These are phyloP conservation scores for Talinum fruticosum DNA, from an alignment of 148 eudicot species.

Conservation along the genomic window DNA sequence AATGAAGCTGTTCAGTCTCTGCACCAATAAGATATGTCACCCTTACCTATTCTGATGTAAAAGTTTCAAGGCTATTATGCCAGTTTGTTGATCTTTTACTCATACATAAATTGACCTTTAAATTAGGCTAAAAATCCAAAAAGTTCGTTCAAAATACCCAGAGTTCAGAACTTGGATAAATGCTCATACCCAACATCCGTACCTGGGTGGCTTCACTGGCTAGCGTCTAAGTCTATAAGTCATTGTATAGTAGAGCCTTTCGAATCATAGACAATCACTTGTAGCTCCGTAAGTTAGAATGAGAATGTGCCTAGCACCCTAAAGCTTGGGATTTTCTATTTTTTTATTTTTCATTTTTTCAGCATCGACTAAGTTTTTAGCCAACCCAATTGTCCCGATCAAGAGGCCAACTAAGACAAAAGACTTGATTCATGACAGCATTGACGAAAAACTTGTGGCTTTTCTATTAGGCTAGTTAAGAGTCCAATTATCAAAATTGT, in stretches of 20 bases:
- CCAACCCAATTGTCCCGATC: not conserved
- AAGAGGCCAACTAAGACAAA: not conserved
- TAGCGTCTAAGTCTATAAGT: no score
- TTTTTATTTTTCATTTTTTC: not conserved
- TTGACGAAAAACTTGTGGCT: not conserved
- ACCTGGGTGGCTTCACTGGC: not conserved
- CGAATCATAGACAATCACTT: not conserved
- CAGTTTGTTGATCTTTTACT: not conserved
- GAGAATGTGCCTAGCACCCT: not conserved
- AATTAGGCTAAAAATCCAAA: not conserved
- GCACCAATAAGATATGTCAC: no score
- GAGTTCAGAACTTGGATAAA: not conserved
- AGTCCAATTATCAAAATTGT: not conserved
- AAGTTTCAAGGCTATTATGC: not conserved
- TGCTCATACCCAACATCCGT: not conserved
- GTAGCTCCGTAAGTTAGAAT: not conserved
- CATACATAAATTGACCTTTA: not conserved
- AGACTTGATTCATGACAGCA: not conserved
- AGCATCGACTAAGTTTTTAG: not conserved
- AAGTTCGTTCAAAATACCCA: not conserved
- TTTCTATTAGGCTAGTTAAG: not conserved
- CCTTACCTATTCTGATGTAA: not conserved
- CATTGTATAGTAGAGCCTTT: not conserved
- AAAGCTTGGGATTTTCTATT: not conserved
- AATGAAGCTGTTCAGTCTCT: no score